Conservation (phyloP, 2,329 filamentous ascomycete species). For the Golovinomyces cichoracearum region DNA sequence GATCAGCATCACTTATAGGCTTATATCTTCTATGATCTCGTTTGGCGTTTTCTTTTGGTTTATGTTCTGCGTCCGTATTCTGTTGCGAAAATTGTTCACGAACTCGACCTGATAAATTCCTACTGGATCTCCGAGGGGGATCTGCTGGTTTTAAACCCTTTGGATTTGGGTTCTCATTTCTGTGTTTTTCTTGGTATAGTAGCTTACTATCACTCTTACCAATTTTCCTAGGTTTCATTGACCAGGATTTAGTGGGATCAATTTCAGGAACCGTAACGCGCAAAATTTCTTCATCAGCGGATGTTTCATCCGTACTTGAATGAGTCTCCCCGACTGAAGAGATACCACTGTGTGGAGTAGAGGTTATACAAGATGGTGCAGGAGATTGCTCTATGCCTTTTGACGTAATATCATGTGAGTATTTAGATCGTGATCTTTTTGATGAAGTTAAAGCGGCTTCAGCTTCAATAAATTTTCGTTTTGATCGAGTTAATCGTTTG, state of each 20-base stretch:
- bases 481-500: not conserved
- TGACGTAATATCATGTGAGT: not conserved
- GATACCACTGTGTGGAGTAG: not conserved
- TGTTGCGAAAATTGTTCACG: not conserved
- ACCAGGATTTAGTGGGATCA: not conserved
- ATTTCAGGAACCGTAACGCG: not conserved
- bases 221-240: not conserved
- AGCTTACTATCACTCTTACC: not conserved
- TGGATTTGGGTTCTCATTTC: not conserved
- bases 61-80: not conserved
- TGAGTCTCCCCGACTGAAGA: conserved; percentile 6
- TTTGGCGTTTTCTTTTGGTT: not conserved
- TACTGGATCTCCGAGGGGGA: not conserved
- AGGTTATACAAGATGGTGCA: not conserved
- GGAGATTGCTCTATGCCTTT: not conserved
- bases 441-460: not conserved
- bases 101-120: not conserved
- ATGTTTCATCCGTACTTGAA: conserved; percentile 14
- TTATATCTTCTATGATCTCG: conserved; percentile 3
- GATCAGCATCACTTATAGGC: conserved; percentile 9
- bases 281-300: conserved; percentile 13
- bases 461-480: not conserved
- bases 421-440: not conserved
- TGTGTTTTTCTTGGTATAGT: conserved; percentile 1
- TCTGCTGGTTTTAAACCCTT: not conserved